A percentile compares a stretch with the other conserved stretches of the same genome.
phyloP scores from a whole-genome alignment of 2,329 filamentous ascomycete genomes.

The Eutypella sp. region DNA sequence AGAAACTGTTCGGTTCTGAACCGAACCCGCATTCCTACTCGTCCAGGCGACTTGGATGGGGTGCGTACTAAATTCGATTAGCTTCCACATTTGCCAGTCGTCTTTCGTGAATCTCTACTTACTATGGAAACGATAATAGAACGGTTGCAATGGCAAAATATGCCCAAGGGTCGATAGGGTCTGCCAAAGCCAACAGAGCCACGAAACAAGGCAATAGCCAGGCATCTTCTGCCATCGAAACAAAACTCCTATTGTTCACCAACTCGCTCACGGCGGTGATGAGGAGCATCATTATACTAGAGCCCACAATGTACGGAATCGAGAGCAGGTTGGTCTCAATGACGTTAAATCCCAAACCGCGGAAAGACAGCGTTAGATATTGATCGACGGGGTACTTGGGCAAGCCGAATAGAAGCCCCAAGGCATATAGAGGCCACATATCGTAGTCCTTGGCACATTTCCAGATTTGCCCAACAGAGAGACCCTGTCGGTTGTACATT shows the following conservation, averaged over 20 bases:
- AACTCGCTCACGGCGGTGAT: conserved; percentile 48
- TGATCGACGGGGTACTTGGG: conserved; percentile 38
- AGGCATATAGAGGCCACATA: conserved; percentile 38
- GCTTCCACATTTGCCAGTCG: neutral
- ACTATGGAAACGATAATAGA: conserved; percentile 48
- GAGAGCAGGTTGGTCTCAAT: conserved; percentile 51
- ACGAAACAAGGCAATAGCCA: conserved; percentile 52
- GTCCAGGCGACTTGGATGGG: conserved; percentile 56
- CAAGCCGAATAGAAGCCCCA: conserved; percentile 35
- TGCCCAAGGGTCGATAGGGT: conserved; percentile 36
- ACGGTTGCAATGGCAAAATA: conserved; percentile 46
- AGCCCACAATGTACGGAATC: conserved; percentile 42
- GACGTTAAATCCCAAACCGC: conserved; percentile 25
- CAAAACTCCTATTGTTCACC: conserved; percentile 42
- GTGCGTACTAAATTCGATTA: conserved; percentile 29
- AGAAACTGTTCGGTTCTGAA: conserved; percentile 51
- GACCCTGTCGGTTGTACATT: conserved; percentile 48
- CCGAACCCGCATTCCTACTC: conserved; percentile 52
- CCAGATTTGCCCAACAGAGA: conserved; percentile 40
- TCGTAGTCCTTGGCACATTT: conserved; percentile 45
- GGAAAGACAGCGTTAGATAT: conserved; percentile 22
- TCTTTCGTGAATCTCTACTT: conserved; percentile 1
- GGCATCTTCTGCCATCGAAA: conserved; percentile 42
- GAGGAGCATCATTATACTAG: conserved; percentile 43
- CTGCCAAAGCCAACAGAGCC: conserved; percentile 37